A percentile compares a stretch with the other conserved stretches of the same genome.
phyloP scores from a whole-genome alignment of 768 basidiomycete genomes.

The Coprinopsis cinerea region DNA sequence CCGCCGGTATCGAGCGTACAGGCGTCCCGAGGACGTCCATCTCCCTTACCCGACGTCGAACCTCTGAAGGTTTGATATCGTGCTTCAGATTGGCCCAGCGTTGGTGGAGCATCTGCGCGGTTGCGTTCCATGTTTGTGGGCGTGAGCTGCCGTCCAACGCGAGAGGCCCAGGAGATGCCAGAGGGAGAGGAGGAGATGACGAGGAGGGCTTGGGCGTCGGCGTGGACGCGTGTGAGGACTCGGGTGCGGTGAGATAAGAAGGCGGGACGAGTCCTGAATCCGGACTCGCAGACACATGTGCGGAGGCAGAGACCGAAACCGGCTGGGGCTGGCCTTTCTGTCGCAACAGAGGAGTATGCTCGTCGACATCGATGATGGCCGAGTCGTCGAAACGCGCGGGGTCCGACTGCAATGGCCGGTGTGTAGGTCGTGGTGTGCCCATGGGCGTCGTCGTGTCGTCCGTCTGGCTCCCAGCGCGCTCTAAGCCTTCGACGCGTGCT shows the following conservation, averaged over 20 bases:
- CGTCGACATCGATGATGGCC: not conserved
- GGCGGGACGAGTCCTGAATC: not conserved
- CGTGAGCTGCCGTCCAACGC: no score
- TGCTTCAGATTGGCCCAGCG: no score
- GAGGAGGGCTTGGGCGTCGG: no score
- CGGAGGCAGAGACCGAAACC: not conserved
- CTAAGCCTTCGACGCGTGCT: no score
- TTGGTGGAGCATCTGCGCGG: no score
- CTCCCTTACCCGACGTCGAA: no score
- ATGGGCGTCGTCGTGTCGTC: constrained; percentile 1
- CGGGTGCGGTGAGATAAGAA: constrained; percentile 9
- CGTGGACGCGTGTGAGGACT: constrained; percentile 18
- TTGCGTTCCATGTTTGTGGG: no score
- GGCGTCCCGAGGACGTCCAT: no score
- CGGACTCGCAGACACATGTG: not conserved
- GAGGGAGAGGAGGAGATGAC: no score
- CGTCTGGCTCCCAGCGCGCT: not conserved
- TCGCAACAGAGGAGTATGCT: not conserved
- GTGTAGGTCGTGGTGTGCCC: constrained; percentile 14
- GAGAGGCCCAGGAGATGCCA: no score
- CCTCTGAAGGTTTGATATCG: no score
- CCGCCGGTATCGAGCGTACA: constrained; percentile 65
- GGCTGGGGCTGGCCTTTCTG: not conserved
- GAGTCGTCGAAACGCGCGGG: not conserved
- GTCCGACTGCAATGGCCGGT: not conserved